A percentile compares a stretch with the other conserved stretches of the same genome.
Evolutionary conservation across 2,329 filamentous ascomycete genomes (phyloP).

Genomic region (Fusarium pseudocircinatum): DNA sequence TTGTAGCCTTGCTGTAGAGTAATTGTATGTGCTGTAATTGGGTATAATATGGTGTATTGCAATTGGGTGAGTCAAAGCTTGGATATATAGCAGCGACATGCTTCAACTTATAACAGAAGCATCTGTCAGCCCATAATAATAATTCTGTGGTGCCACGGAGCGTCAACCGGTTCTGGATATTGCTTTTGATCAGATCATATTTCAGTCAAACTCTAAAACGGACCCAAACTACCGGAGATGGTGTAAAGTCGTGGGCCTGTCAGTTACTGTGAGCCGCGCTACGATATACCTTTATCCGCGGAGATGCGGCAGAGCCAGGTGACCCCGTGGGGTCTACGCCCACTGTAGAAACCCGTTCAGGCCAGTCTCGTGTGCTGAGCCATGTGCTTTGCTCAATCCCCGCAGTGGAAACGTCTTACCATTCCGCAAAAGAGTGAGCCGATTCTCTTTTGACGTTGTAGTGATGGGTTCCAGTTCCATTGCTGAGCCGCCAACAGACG

Average conservation of each 20-base stretch:
- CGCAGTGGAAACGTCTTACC: background rate
- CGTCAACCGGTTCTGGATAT: background rate
- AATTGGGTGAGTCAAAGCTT: background rate
- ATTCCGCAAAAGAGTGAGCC: constrained; percentile 6
- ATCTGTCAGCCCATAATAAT: background rate
- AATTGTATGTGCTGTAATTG: background rate
- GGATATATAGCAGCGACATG: background rate
- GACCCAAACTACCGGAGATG: background rate
- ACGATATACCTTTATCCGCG: constrained; percentile 21
- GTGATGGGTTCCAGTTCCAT: constrained; percentile 11
- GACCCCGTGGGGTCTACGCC: constrained; percentile 22
- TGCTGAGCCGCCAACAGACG: background rate
- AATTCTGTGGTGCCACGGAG: background rate
- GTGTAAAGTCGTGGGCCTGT: constrained; percentile 3
- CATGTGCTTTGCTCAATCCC: background rate
- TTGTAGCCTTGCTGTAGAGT: background rate
- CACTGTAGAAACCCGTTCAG: background rate
- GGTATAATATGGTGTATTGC: background rate
- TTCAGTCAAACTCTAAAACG: constrained; percentile 10
- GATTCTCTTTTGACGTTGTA: background rate
- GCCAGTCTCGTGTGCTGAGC: constrained; percentile 14
- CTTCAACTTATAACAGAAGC: constrained; percentile 7
- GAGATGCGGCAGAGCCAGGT: constrained; percentile 19
- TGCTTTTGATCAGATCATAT: constrained; percentile 15
- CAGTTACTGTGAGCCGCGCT: constrained; percentile 10